A percentile compares a stretch with the other conserved stretches of the same genome.
These are phyloP conservation scores for Sordaria brevicollis DNA, from an alignment of 495 filamentous ascomycete species.

Conservation along the genomic window DNA sequence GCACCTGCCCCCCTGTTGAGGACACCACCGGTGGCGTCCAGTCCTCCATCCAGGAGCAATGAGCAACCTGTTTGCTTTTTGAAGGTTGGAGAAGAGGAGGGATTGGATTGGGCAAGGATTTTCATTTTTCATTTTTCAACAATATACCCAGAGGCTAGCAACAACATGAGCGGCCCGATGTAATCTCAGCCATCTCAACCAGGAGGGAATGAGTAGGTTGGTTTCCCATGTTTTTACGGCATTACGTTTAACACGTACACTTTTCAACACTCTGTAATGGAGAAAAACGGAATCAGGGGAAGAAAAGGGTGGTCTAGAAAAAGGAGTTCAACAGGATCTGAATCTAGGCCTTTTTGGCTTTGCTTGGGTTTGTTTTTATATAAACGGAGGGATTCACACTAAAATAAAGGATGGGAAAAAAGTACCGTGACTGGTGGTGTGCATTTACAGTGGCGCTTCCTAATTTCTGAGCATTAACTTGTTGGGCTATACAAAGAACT, in stretches of 20 bases:
- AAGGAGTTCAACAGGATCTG: slow-evolving; percentile 6
- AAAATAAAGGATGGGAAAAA: background rate
- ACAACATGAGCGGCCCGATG: background rate
- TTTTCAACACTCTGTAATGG: background rate
- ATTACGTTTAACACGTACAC: background rate
- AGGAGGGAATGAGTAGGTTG: background rate
- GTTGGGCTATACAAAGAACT: too few relatives aligned
- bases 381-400: too few relatives aligned
- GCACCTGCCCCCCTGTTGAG: slow-evolving; percentile 84
- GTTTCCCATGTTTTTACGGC: background rate
- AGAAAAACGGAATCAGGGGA: background rate
- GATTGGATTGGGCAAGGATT: background rate
- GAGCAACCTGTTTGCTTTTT: background rate
- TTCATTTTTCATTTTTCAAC: background rate
- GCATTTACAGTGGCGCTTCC: background rate
- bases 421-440: background rate
- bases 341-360: background rate
- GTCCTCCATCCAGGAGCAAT: slow-evolving; percentile 13
- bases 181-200: background rate
- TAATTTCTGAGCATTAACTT: background rate
- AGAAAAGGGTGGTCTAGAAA: background rate
- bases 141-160: background rate
- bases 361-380: background rate
- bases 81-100: background rate
- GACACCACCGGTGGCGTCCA: slow-evolving; percentile 31